Percentiles rank a stretch among this genome's conserved stretches.
phyloP scores from a whole-genome alignment of 2,329 filamentous ascomycete genomes.

The Chaetomium olivaceum region DNA sequence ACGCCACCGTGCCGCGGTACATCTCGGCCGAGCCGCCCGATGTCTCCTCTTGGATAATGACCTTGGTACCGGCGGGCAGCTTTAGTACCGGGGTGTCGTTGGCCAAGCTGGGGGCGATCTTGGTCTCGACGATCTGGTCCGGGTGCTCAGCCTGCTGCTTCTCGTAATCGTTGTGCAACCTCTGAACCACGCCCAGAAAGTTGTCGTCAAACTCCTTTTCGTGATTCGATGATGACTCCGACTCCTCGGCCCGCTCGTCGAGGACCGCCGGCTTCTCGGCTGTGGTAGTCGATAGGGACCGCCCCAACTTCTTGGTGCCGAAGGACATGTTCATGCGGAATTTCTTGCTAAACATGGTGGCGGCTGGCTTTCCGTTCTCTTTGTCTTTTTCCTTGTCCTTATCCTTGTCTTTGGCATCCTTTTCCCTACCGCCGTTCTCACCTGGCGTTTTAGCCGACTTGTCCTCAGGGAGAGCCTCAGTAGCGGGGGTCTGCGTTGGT shows the following conservation, averaged over 20 bases:
- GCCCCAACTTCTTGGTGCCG: conserved; percentile 79
- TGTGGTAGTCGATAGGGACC: conserved; percentile 64
- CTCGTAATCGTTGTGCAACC: conserved; percentile 72
- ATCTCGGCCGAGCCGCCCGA: conserved; percentile 75
- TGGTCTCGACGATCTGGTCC: conserved; percentile 57
- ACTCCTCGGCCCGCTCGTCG: conserved; percentile 76
- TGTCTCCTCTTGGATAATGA: conserved; percentile 70
- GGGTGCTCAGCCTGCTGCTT: conserved; percentile 61
- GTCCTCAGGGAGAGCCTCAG: conserved; percentile 33
- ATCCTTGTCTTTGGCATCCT: conserved; percentile 47
- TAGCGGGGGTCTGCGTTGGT: conserved; percentile 49
- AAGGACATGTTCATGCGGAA: conserved; percentile 78
- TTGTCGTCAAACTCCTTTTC: conserved; percentile 76
- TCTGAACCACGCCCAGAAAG: conserved; percentile 71
- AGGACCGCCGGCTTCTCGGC: conserved; percentile 70
- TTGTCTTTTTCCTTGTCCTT: conserved; percentile 49
- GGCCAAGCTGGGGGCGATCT: conserved; percentile 67
- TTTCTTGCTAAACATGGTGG: conserved; percentile 74
- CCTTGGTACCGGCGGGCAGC: conserved; percentile 65
- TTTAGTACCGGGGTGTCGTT: conserved; percentile 77
- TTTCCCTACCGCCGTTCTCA: conserved; percentile 49
- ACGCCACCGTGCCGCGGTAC: conserved; percentile 84
- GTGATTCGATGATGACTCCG: conserved; percentile 62
- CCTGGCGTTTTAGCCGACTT: conserved; percentile 41
- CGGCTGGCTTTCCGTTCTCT: conserved; percentile 57